Conservation (phyloP, 2,329 filamentous ascomycete species). For the Rutstroemia sp. region DNA sequence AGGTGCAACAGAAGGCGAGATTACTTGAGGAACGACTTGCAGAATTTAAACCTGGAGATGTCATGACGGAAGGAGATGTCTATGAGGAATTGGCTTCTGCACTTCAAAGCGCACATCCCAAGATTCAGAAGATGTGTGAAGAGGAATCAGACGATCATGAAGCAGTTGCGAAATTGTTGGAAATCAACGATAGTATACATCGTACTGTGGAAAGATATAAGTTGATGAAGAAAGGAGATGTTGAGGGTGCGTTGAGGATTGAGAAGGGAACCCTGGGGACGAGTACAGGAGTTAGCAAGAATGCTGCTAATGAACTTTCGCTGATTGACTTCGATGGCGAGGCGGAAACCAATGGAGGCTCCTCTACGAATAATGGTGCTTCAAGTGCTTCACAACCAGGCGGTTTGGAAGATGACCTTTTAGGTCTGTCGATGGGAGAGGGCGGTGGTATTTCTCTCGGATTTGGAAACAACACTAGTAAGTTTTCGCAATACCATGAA, state of each 20-base stretch:
- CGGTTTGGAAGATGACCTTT: conserved; percentile 79
- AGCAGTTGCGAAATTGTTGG: conserved; percentile 87
- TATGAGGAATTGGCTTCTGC: conserved; percentile 82
- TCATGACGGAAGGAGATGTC: conserved; percentile 60
- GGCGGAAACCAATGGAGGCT: conserved; percentile 48
- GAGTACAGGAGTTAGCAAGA: conserved; percentile 56
- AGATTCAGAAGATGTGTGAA: conserved; percentile 99
- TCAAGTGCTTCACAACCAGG: conserved; percentile 37
- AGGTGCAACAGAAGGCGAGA: conserved; percentile 91
- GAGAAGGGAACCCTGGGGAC: conserved; percentile 71
- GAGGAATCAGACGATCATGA: conserved; percentile 96
- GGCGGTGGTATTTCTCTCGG: conserved; percentile 80
- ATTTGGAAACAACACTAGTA: conserved; percentile 62
- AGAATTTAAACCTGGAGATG: conserved; percentile 73
- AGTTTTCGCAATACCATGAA: conserved; percentile 21
- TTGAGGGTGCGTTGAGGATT: conserved; percentile 75
- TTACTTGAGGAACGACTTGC: conserved; percentile 89
- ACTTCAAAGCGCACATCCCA: conserved; percentile 88
- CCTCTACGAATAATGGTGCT: conserved; percentile 34
- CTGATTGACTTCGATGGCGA: conserved; percentile 83
- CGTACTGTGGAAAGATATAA: conserved; percentile 93
- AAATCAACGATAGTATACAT: conserved; percentile 99
- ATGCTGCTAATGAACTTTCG: conserved; percentile 71
- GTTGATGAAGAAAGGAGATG: conserved; percentile 89
- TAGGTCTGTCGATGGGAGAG: conserved; percentile 72